Base-by-base conservation (phyloP, 257 asterid genomes). In the Schizonepeta tenuifolia region DNA sequence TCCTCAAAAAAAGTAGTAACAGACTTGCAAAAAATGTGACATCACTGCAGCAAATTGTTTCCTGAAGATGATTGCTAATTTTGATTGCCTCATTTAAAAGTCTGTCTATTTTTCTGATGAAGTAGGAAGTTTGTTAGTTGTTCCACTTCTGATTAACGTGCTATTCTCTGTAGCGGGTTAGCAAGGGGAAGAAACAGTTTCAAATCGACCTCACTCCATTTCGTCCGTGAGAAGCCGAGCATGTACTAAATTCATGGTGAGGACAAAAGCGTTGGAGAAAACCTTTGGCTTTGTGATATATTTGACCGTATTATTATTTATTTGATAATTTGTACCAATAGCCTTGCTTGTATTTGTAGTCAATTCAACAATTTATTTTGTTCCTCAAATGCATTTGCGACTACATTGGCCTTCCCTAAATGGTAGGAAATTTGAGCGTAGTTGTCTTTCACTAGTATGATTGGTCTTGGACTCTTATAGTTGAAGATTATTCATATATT, bases 141-240 rank as follows among this genome's bases (percentile, higher is more conserved):
- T 17, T 50, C 26, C 18, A 21, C 55, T 14, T 59, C 46, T 62
- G 69, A 72, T 54, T 57, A 18, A n/a, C 65, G 40, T 58, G 38
- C 60, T 41, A 82, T 46, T 41, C 0, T 83, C 53, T 67, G 62
- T 67, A 94, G 99, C 86, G 86, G 81, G 92, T 86, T 75, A 91
- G 89, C 93, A 91, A 91, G 81, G 97, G 98, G 70, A 91, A 91
- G 87, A 70, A 91, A 63, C 89, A 75, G 3, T 89, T 84, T 62
- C 73, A 86, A 72, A 89, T 91, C 68, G 97, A 94, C 80, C 95
- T 94, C 84, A 84, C 96, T 67, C 99, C 97, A 3, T 87, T 79
- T 78, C 71, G 74, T 26, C 41, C 76, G 44, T 86, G 76, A 78
- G 73, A 76, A 35, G 8, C 28, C 36, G 54, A 66, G 57, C 77